These are phyloP conservation scores for Carex pumila DNA, from an alignment of 176 grass and related monocot species.

Conservation along the genomic window DNA sequence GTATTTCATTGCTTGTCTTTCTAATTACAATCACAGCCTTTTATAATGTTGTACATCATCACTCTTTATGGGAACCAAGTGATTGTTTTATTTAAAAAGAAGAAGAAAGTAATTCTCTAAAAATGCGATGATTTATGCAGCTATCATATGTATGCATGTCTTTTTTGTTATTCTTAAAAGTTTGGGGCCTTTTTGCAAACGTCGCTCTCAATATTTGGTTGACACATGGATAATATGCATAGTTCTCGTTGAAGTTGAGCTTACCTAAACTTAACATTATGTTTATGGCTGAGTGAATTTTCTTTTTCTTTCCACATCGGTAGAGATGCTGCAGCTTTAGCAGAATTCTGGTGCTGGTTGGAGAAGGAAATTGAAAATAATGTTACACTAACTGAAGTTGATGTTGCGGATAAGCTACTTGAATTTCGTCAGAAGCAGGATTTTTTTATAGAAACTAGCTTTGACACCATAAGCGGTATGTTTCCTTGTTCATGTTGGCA, in stretches of 20 bases:
- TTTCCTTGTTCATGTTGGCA: slow-evolving; percentile 14
- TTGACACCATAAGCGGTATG: slow-evolving; percentile 96
- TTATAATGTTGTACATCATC: too few relatives aligned
- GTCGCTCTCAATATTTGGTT: neutral
- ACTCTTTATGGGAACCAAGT: neutral
- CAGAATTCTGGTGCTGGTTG: slow-evolving; percentile 93
- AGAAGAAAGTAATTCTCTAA: neutral
- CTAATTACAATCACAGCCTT: too few relatives aligned
- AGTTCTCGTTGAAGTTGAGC: neutral
- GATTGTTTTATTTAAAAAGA: neutral
- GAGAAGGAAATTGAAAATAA: slow-evolving; percentile 55
- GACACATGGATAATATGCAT: neutral
- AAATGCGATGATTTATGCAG: neutral
- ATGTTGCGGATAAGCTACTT: slow-evolving; percentile 78
- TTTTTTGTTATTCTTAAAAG: neutral
- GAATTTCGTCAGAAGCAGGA: slow-evolving; percentile 86
- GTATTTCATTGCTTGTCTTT: too few relatives aligned
- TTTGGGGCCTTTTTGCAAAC: neutral
- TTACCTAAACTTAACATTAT: neutral
- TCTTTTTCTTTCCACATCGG: slow-evolving; percentile 7
- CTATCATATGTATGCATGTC: neutral
- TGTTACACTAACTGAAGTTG: slow-evolving; percentile 60
- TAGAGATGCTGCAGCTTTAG: slow-evolving; percentile 94
- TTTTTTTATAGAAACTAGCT: slow-evolving; percentile 88
- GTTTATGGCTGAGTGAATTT: neutral